These are phyloP conservation scores for Musa acuminata DNA, from an alignment of 176 grass and related monocot species.

Conservation along the genomic window DNA sequence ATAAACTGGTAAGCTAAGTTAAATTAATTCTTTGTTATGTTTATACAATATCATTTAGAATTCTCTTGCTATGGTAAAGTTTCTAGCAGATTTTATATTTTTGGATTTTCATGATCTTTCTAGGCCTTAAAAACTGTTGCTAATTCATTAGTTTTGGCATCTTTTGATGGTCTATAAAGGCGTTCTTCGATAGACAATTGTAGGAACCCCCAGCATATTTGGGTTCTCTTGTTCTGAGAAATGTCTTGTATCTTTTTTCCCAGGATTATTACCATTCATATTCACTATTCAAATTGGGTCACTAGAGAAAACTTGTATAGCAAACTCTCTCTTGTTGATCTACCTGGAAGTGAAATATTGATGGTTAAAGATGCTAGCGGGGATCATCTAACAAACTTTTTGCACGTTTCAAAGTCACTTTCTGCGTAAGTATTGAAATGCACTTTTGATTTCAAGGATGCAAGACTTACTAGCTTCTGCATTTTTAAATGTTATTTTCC, in stretches of 20 bases:
- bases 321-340: slow-evolving; percentile 95
- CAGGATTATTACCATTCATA: slow-evolving; percentile 96
- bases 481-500: background rate
- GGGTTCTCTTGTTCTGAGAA: background rate
- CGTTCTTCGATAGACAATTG: background rate
- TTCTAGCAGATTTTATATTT: background rate
- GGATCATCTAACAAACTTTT: slow-evolving; percentile 76
- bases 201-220: background rate
- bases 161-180: background rate
- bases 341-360: slow-evolving; percentile 75
- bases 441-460: background rate
- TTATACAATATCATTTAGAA: background rate
- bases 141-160: background rate
- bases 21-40: background rate
- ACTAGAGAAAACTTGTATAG: slow-evolving; percentile 78
- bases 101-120: background rate
- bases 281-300: slow-evolving; percentile 76
- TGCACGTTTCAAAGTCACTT: slow-evolving; percentile 95
- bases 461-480: background rate
- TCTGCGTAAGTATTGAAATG: slow-evolving; percentile 59
- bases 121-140: background rate
- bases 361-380: slow-evolving; percentile 68
- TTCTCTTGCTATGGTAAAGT: background rate
- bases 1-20: background rate
- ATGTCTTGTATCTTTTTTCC: slow-evolving; percentile 19